A percentile compares a stretch with the other conserved stretches of the same genome.
These are phyloP conservation scores for Teunomyces panamensis DNA, from an alignment of 805 yeast genomes.

Conservation along the genomic window DNA sequence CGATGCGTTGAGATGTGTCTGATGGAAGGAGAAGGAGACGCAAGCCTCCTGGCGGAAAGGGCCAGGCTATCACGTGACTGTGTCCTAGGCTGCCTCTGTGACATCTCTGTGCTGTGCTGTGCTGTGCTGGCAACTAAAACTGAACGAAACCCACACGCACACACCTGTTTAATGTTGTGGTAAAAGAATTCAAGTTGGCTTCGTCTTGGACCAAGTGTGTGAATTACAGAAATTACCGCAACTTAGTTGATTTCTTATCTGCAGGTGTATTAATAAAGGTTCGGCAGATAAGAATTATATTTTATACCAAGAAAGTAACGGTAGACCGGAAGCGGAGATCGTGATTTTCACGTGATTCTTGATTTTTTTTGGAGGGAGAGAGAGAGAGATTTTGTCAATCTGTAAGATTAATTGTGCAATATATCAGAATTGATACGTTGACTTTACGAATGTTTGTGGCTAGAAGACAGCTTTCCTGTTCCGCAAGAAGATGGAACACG, in stretches of 20 bases:
- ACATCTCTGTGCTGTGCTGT: not conserved
- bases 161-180: too few species aligned
- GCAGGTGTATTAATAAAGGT: not conserved
- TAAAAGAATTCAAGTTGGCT: too few species aligned
- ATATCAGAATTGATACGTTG: not conserved
- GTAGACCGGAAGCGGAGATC: not conserved
- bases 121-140: too few species aligned
- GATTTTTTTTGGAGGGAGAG: too few species aligned
- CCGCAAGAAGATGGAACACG: conserved; percentile 40
- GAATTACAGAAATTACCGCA: too few species aligned
- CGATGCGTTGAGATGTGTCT: conserved; percentile 19
- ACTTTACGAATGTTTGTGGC: conserved; percentile 5
- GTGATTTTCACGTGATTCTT: conserved; percentile 1
- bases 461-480: conserved; percentile 48
- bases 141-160: too few species aligned
- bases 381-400: too few species aligned
- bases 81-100: not conserved
- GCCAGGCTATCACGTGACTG: conserved; percentile 2
- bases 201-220: too few species aligned
- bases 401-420: too few species aligned
- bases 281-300: not conserved
- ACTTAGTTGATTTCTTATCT: not conserved
- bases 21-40: conserved; percentile 11
- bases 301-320: too few species aligned
- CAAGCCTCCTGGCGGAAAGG: conserved; percentile 1